Base-by-base conservation (phyloP, 1,139 yeast genomes). In the Diutina mesorugosa region DNA sequence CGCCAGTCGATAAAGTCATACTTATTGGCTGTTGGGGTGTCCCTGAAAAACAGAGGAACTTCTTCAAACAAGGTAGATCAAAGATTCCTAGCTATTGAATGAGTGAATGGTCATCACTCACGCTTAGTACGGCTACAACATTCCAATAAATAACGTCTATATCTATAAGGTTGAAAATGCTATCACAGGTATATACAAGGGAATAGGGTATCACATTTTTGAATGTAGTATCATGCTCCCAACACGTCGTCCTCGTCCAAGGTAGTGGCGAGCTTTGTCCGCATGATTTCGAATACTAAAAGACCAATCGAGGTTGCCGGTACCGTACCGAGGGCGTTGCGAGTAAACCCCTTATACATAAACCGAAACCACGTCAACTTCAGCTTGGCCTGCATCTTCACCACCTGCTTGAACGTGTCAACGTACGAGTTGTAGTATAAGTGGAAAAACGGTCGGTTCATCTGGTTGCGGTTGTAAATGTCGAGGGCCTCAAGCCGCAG, bases 251-350 rank as follows among this genome's bases (percentile, higher is more conserved):
- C 28, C 6, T 50, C 53, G 14, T 70, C 74, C 30, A 71, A 60
- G 47, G 62, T 60, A 55, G 72, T 77, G 0, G 73, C 64, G 53
- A 76, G 60, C 56, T 74, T 68, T 1, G 83, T 76, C 66, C 97
- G 75, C 80, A 89, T 79, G 47, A 89, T 85, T 69, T 91, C 97
- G 69, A 91, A 84, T 21, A 90, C 90, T 55, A 91, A 73, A 55
- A 91, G 73, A 0, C 97, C 97, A 55, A 90, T 79, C 55, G 95
- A 85, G 0, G 97, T 88, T 2, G 96, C 90, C 0, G 97, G 97
- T 45, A 91, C 80, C 0, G 90, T 83, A 0, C 90, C 79, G 55
- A 88, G 63, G 0, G 96, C 87, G 60, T 86, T 86, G 59, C 85
- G 72, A 9, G 78, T 73, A 65, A 88, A 89, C 0, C 97, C 97